phyloP scores from a whole-genome alignment of 768 basidiomycete species.

The Mycena crocata region DNA sequence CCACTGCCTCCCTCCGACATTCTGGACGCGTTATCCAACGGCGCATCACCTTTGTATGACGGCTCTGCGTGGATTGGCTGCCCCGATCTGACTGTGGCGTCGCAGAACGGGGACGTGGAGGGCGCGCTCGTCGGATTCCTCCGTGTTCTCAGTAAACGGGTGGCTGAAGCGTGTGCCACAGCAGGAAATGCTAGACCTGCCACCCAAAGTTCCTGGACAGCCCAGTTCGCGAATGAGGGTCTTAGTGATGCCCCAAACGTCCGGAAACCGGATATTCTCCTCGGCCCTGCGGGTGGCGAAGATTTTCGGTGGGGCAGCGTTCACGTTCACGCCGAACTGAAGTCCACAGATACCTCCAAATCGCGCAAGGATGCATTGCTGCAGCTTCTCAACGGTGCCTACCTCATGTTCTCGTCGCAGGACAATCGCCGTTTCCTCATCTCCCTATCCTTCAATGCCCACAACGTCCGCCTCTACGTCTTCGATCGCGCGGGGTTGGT shows the following conservation, averaged over 20 bases:
- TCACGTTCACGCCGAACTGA: constrained; percentile 9
- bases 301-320: not conserved
- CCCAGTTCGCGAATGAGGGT: not conserved
- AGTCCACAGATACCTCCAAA: not conserved
- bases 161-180: not conserved
- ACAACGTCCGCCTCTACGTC: not conserved
- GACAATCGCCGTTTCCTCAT: constrained; percentile 14
- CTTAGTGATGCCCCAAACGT: constrained; percentile 6
- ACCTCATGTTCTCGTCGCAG: constrained; percentile 10
- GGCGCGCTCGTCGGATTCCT: not conserved
- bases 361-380: not conserved
- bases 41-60: not conserved
- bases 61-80: not conserved
- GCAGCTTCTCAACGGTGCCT: constrained; percentile 10
- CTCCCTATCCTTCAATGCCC: not conserved
- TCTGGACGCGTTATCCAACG: not conserved
- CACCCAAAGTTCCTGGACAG: not conserved
- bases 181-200: not conserved
- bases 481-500: constrained; percentile 13
- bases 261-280: not conserved
- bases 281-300: not conserved
- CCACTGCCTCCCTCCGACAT: constrained; percentile 1
- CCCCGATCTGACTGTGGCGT: constrained; percentile 4
- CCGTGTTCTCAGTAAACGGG: not conserved
- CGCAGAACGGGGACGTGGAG: not conserved